phyloP scores from a whole-genome alignment of 495 filamentous ascomycete species.

The Paragyromitra xinjiangensis region DNA sequence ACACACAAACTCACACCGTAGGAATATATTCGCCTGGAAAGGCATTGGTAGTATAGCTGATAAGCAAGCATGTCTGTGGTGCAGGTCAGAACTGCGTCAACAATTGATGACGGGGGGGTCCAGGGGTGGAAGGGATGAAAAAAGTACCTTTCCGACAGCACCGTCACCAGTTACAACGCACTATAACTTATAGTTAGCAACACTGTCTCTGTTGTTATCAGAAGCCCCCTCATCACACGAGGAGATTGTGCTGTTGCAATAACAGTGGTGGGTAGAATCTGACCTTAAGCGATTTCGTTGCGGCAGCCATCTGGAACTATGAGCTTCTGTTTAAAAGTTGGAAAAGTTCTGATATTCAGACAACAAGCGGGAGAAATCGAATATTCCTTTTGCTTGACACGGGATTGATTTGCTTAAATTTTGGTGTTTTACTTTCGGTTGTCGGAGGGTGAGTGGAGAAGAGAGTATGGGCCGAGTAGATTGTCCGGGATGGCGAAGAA shows the following conservation, averaged over 20 bases:
- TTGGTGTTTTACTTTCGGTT: conserved; percentile 35
- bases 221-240: conserved; percentile 3
- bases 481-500: conserved; percentile 44
- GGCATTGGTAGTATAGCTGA: conserved; percentile 98
- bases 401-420: conserved; percentile 25
- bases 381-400: conserved; percentile 16
- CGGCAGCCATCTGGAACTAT: conserved; percentile 67
- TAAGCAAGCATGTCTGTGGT: conserved; percentile 92
- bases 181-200: conserved; percentile 63
- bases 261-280: conserved; percentile 39
- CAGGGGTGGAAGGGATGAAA: conserved; percentile 34
- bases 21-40: conserved; percentile 99
- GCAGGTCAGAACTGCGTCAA: conserved; percentile 28
- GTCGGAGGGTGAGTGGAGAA: conserved; percentile 46
- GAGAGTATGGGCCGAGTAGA: conserved; percentile 33
- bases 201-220: neutral
- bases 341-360: conserved; percentile 14
- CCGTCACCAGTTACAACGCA: conserved; percentile 99
- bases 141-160: conserved; percentile 90
- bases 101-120: conserved; percentile 32
- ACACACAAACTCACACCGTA: conserved; percentile 79
- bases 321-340: conserved; percentile 21
- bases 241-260: conserved; percentile 6
- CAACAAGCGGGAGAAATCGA: conserved; percentile 2
- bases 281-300: conserved; percentile 81